Evolutionary conservation across 192 early-diverging fungal species (phyloP).

Genomic region (Linnemannia zychae): DNA sequence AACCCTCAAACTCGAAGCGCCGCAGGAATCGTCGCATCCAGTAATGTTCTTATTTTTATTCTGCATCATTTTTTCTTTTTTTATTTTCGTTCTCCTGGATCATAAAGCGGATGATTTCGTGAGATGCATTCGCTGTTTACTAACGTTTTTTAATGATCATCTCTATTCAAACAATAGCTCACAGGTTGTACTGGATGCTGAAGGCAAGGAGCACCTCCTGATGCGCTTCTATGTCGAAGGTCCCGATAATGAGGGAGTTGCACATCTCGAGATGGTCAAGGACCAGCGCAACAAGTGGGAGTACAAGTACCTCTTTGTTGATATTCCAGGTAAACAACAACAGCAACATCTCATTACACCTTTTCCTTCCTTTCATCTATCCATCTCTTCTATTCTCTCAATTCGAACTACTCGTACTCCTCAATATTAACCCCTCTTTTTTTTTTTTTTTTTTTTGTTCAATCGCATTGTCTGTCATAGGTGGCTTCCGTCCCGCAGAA

Average conservation of each 20-base stretch:
- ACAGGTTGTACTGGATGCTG: conserved; percentile 60
- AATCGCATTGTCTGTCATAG: too few relatives aligned
- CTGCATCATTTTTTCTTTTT: too few relatives aligned
- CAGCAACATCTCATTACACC: too few relatives aligned
- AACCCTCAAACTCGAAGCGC: conserved; percentile 45
- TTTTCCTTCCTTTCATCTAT: too few relatives aligned
- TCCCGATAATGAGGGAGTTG: conserved; percentile 60
- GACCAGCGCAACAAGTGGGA: conserved; percentile 62
- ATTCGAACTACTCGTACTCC: too few relatives aligned
- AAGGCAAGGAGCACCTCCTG: conserved; percentile 64
- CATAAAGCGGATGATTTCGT: not conserved
- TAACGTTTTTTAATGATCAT: too few relatives aligned
- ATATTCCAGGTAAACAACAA: conserved; percentile 61
- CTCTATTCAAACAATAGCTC: conserved; percentile 33
- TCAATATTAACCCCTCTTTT: too few relatives aligned
- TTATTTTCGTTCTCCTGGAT: not conserved
- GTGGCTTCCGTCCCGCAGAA: conserved; percentile 57
- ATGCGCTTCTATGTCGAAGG: conserved; percentile 71
- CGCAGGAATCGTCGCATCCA: conserved; percentile 43
- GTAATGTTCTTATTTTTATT: conserved; percentile 15
- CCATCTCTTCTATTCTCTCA: too few relatives aligned
- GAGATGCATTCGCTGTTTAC: not conserved
- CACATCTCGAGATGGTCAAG: conserved; percentile 67
- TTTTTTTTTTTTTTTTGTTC: not conserved
- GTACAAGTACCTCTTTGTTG: conserved; percentile 65